Base-by-base conservation (phyloP, 495 filamentous ascomycete genomes). In the Penicillium pulvis region DNA sequence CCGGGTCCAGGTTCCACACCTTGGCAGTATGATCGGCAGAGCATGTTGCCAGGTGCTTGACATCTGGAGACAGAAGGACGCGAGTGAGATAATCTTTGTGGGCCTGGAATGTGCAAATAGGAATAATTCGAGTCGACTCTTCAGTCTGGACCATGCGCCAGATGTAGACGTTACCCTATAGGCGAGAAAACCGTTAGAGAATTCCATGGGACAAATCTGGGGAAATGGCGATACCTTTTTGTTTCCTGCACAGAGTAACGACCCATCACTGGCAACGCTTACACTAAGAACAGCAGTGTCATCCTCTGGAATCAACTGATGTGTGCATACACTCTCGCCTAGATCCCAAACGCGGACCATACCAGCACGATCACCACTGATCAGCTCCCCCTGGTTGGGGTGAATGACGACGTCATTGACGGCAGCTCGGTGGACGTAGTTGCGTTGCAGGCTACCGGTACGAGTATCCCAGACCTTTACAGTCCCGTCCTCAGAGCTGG, bases 381-480 rank as follows among this genome's bases (percentile, higher is more conserved):
- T 96, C 52, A 98, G 87, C 73, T 98, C 94, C 28, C 93, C 94
- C 75, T 98, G 94, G 67, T 98, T 98, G 1, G 94, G 94, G 73
- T 98, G 94, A 55, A 98, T 98, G 10, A 98, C 94, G 6, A 80
- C 79, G 73, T 98, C 94, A 70, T 97, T 98, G 43, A 95, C 94
- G 0, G 95, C 82, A 23, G 83, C 85, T 24, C 87, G 88, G 66
- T 98, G 94, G 55, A 81, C 84, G 70, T 98, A 98, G 74, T 93
- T 96, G 19, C 94, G 85, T 71, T 98, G 94, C 43, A 98, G 83
- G 45, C 81, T 88, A 20, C 91, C 95, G 6, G 82, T 89, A 24
- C 95, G 83, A 7, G 93, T 98, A 71, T 98, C 95, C 94, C 94
- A 98, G 46, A 98, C 96, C 80, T 97, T 98, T 61, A 98, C 93